A percentile compares a stretch with the other conserved stretches of the same genome.
These are phyloP conservation scores for Chrysoporthe puriensis DNA, from an alignment of 2,329 filamentous ascomycete species.

Conservation along the genomic window DNA sequence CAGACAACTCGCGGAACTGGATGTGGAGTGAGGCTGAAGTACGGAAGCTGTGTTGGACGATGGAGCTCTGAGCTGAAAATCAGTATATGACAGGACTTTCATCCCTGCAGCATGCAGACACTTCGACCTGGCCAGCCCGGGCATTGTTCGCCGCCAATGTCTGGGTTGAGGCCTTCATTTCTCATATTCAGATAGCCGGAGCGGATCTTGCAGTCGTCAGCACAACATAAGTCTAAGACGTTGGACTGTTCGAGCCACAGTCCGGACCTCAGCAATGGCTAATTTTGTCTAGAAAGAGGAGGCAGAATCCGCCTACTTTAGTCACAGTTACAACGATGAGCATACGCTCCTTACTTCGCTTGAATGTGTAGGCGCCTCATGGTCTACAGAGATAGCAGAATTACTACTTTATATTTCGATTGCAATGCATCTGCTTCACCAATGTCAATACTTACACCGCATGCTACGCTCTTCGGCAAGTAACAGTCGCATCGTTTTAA, in stretches of 20 bases:
- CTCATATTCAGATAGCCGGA: too few relatives aligned
- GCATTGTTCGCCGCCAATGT: not conserved
- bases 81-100: not conserved
- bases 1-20: too few relatives aligned
- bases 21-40: too few relatives aligned
- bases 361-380: not conserved
- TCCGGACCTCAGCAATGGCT: too few relatives aligned
- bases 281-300: too few relatives aligned
- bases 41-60: too few relatives aligned
- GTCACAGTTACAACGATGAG: too few relatives aligned
- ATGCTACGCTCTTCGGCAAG: not conserved
- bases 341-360: not conserved
- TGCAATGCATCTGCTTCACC: not conserved
- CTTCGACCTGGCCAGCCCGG: not conserved
- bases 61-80: not conserved
- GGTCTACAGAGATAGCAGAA: not conserved
- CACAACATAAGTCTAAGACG: too few relatives aligned
- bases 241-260: too few relatives aligned
- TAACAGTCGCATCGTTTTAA: not conserved
- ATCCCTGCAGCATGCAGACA: not conserved
- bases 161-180: too few relatives aligned
- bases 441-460: not conserved
- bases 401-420: not conserved
- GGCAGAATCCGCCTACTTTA: too few relatives aligned
- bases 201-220: too few relatives aligned